A percentile compares a stretch with the other conserved stretches of the same genome.
Conservation (phyloP, 192 early-diverging fungal species). For the Linnemannia zychae region DNA sequence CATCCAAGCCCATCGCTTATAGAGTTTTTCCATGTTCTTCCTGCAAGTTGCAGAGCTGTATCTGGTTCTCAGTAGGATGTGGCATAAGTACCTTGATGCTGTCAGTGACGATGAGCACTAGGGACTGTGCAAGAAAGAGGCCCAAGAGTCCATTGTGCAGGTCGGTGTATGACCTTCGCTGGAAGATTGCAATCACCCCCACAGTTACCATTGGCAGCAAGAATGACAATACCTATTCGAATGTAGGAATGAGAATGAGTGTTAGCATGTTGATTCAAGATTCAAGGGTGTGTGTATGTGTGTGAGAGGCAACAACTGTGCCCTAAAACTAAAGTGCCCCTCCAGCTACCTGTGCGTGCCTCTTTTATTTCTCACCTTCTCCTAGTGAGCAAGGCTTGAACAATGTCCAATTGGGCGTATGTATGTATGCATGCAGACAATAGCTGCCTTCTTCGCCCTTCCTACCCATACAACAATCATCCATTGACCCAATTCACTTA, state of each 20-base stretch:
- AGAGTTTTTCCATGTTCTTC: not conserved
- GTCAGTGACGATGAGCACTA: conserved; percentile 65
- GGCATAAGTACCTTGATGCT: conserved; percentile 58
- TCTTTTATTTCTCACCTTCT: too few species aligned
- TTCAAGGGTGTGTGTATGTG: too few species aligned
- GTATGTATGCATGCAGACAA: too few species aligned
- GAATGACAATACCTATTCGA: conserved; percentile 42
- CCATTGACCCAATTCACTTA: not conserved
- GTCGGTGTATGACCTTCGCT: conserved; percentile 55
- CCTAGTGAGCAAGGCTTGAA: too few species aligned
- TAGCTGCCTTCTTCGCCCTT: too few species aligned
- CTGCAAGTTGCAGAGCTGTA: not conserved
- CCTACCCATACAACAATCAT: too few species aligned
- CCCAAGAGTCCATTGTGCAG: conserved; percentile 59
- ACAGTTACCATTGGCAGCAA: conserved; percentile 56
- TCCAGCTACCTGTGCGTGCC: too few species aligned
- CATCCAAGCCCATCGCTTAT: not conserved
- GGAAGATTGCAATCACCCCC: conserved; percentile 36
- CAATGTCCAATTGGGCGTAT: too few species aligned
- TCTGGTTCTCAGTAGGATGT: not conserved
- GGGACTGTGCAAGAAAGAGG: conserved; percentile 54
- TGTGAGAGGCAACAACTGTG: too few species aligned
- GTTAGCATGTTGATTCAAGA: too few species aligned
- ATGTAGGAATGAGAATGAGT: not conserved
- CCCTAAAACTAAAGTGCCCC: too few species aligned